These are phyloP conservation scores for Rhodotorula sp. DNA, from an alignment of 1,284 basidiomycete genomes.

Conservation along the genomic window DNA sequence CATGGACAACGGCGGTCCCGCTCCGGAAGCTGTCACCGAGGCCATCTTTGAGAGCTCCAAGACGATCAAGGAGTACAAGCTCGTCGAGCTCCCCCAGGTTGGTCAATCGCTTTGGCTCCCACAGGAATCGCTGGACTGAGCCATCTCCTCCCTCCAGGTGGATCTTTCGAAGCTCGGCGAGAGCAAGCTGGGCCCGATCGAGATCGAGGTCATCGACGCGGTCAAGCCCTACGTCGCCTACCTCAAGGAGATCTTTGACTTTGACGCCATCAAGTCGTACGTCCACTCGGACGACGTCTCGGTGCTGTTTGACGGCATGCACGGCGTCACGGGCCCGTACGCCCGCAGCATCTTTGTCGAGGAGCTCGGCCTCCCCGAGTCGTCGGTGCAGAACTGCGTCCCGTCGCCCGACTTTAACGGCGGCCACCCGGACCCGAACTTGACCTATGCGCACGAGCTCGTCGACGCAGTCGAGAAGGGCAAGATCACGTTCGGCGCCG, in stretches of 20 bases:
- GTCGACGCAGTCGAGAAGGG: constrained; percentile 87
- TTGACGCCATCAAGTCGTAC: constrained; percentile 86
- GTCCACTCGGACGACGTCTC: constrained; percentile 67
- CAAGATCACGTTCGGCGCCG: constrained; percentile 89
- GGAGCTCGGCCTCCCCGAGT: constrained; percentile 70
- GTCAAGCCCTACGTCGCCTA: constrained; percentile 84
- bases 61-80: constrained; percentile 79
- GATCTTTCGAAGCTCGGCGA: constrained; percentile 82
- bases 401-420: constrained; percentile 94
- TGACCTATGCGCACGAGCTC: constrained; percentile 93
- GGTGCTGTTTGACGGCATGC: constrained; percentile 92
- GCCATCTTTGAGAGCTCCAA: constrained; percentile 90
- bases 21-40: constrained; percentile 90
- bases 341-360: constrained; percentile 84
- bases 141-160: constrained; percentile 55
- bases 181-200: constrained; percentile 73
- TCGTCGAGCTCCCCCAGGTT: constrained; percentile 73
- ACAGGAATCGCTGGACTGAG: background rate
- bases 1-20: constrained; percentile 92
- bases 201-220: constrained; percentile 90
- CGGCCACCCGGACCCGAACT: constrained; percentile 95
- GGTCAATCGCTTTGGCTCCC: background rate
- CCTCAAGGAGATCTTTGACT: constrained; percentile 90
- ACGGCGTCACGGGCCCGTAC: constrained; percentile 97
- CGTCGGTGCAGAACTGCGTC: constrained; percentile 83